These are phyloP conservation scores for Caulochytrium protostelioides DNA, from an alignment of 371 early-diverging fungal species.

Conservation along the genomic window DNA sequence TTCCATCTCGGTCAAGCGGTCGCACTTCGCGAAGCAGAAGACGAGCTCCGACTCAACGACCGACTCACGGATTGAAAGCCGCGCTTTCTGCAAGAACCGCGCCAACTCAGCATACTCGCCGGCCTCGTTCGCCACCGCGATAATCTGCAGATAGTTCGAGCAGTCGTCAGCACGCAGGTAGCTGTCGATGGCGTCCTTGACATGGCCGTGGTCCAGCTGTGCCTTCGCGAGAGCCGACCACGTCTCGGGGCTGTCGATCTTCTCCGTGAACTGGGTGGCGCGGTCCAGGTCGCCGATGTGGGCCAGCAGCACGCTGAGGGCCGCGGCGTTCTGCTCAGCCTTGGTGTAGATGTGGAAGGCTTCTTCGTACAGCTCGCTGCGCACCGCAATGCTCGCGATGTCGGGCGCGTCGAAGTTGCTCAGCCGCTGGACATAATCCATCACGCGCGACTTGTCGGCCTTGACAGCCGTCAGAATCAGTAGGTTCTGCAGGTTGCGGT, in stretches of 20 bases:
- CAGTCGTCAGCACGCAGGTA: constrained; percentile 86
- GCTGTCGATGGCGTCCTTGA: constrained; percentile 88
- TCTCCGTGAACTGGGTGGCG: constrained; percentile 85
- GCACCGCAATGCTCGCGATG: constrained; percentile 82
- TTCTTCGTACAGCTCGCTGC: constrained; percentile 72
- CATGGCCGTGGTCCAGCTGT: constrained; percentile 63
- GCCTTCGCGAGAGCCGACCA: constrained; percentile 90
- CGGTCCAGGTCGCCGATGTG: constrained; percentile 79
- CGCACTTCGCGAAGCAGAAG: constrained; percentile 82
- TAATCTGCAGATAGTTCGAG: constrained; percentile 72
- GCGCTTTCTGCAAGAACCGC: constrained; percentile 77
- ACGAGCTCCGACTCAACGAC: constrained; percentile 77
- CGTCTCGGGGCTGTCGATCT: constrained; percentile 62
- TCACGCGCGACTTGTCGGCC: constrained; percentile 71
- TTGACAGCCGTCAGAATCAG: constrained; percentile 93
- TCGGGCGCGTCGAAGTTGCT: constrained; percentile 87
- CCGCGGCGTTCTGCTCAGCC: constrained; percentile 62
- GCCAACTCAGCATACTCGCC: constrained; percentile 81
- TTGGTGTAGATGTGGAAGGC: constrained; percentile 88
- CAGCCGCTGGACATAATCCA: constrained; percentile 79
- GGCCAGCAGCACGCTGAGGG: constrained; percentile 71
- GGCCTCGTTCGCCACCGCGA: constrained; percentile 47
- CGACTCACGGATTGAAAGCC: constrained; percentile 76
- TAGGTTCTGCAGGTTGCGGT: constrained; percentile 87
- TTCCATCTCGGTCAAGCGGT: constrained; percentile 73